Conservation (phyloP, 371 early-diverging fungal genomes). For the Mucor lusitanicus region DNA sequence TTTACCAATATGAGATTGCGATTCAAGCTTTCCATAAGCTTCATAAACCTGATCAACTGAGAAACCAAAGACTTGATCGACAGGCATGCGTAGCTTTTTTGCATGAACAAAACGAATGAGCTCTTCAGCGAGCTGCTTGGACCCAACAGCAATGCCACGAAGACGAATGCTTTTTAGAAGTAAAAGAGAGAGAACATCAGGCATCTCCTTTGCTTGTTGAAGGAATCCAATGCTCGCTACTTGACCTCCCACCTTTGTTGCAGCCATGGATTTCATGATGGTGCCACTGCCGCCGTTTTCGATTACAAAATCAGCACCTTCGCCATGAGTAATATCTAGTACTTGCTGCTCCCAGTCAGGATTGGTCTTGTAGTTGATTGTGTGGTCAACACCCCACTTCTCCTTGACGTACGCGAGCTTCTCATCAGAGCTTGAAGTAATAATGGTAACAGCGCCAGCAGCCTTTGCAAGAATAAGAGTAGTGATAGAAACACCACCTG, state of each 20-base stretch:
- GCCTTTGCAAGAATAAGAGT: conserved; percentile 20
- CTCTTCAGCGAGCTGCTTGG: conserved; percentile 15
- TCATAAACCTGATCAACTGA: conserved; percentile 6
- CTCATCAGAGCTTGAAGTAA: conserved; percentile 26
- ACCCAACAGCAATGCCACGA: conserved; percentile 19
- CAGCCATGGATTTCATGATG: conserved; percentile 10
- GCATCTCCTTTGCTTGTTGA: not conserved
- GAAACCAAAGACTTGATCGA: conserved; percentile 21
- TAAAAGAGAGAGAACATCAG: conserved; percentile 1
- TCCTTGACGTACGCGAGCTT: conserved; percentile 20
- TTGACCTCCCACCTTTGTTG: conserved; percentile 11
- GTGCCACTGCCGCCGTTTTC: conserved; percentile 21
- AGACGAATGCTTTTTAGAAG: not conserved
- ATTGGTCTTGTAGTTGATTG: conserved; percentile 22
- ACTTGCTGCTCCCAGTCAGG: conserved; percentile 26
- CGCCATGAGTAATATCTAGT: conserved; percentile 9
- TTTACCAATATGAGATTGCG: conserved; percentile 21
- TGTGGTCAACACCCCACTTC: conserved; percentile 17
- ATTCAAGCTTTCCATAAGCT: conserved; percentile 13
- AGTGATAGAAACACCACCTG: conserved; percentile 21
- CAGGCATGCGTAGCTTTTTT: conserved; percentile 19
- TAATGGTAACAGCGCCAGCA: conserved; percentile 22
- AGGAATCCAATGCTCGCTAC: conserved; percentile 16
- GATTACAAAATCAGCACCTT: conserved; percentile 17
- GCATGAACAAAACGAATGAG: conserved; percentile 13